Evolutionary conservation across 257 asterid species (phyloP).

Genomic region (Voacanga thouarsii): DNA sequence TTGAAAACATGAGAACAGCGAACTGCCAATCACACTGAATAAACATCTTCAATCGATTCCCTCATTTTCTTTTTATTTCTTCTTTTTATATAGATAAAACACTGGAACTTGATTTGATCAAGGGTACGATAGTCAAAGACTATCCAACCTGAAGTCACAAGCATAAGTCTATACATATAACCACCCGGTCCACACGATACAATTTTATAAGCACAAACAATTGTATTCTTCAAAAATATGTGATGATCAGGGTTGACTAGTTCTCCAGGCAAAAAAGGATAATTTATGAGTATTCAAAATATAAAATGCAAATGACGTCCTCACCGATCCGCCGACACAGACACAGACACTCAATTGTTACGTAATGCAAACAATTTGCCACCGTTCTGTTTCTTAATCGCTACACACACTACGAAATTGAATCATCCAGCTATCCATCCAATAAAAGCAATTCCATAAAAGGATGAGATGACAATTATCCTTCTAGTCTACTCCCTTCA

Average conservation of each 20-base stretch:
- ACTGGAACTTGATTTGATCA: not conserved
- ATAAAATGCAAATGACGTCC: not conserved
- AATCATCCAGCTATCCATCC: not conserved
- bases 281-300: not conserved
- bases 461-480: not conserved
- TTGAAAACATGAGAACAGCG: not conserved
- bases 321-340: conserved; percentile 11
- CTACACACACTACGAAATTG: not conserved
- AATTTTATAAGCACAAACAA: not conserved
- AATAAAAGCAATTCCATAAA: not conserved
- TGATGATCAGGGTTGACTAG: not conserved
- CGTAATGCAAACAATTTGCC: not conserved
- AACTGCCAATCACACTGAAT: not conserved
- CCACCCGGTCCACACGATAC: not conserved
- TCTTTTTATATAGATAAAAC: not conserved
- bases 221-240: not conserved
- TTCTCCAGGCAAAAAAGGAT: conserved; percentile 1
- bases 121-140: not conserved
- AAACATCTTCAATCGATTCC: not conserved
- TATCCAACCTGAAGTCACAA: conserved; percentile 3
- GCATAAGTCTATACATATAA: not conserved
- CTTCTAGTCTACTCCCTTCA: not conserved
- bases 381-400: not conserved
- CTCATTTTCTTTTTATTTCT: not conserved
- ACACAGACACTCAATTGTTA: not conserved